Evolutionary conservation across 192 early-diverging fungal genomes (phyloP), one percentile per base, ranked within the genome.

Genomic region (Rhizophlyctis rosea): DNA sequence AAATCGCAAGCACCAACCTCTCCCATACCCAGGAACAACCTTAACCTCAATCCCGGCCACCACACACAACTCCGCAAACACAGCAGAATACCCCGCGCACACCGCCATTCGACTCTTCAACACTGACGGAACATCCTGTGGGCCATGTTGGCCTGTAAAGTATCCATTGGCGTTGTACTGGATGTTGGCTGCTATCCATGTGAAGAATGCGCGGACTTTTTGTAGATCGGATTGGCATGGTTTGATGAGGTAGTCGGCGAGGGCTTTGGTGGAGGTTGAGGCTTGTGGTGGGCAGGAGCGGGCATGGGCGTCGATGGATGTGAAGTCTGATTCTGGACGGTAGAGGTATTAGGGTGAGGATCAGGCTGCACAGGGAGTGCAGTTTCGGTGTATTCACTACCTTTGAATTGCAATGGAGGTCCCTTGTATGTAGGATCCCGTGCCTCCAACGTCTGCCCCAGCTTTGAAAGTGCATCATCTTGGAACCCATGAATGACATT

Each of bases 281-380:
- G 39, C 7, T 18, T 7, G 18, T 7, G 39, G 39, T 44, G 39
- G 39, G 39, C 39, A 44, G 39, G 39, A 44, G 18, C 39, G 39
- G 39, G 39, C 39, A 44, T 44, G 39, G 39, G 39, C 39, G 39
- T 44, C 39, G 18, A 44, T 44, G 39, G 39, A 44, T 13, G 39
- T 18, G 39, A 44, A 44, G 18, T 44, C 39, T 7, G 39, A 44
- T 18, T 44, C 39, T 44, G 39, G n/a, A n/a, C n/a, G n/a, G n/a
- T n/a, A n/a, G n/a, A 7, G 39, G 39, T 44, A 44, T 13, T 18
- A 13, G 39, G 39, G 18, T 44, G 39, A 18, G 7, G 39, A 44
- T 7, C 39, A 18, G 18, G 9, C 9, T 44, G 18, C 39, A 44
- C n/a, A n/a, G n/a, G 39, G 39, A 44, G 9, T 44, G 39, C 7